Base-by-base conservation (phyloP, 2,329 filamentous ascomycete genomes). In the Aspergillus piperis region DNA sequence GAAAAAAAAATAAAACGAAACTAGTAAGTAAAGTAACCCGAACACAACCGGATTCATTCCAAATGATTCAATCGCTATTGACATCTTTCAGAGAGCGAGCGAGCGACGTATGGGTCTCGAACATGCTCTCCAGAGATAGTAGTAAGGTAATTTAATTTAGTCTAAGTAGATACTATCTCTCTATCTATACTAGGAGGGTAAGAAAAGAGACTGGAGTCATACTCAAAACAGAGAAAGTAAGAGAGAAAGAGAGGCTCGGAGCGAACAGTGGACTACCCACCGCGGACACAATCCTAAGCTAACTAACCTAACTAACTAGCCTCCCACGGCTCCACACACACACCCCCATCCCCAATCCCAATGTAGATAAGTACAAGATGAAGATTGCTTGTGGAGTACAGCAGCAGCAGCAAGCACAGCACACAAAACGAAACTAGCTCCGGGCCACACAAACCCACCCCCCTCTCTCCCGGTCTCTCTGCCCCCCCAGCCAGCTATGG, bases 131-230 rank as follows among this genome's bases (percentile, higher is more conserved):
- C 42, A 51, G 59, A 58, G 54, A 59, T 57, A 59, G 36, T 57
- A 27, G 25, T 27, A 27, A 59, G 27, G 36, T 52, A 59, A 59
- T 58, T 63, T 63, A 61, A 63, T 64, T 59, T 63, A 55, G 60
- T 36, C 32, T 36, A 27, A 27, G 25, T 27, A 13, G 11, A 36
- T 36, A 36, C 27, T 30, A 30, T 30, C 27, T 30, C 3, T 13
- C 32, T 36, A 13, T 36, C 11, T 27, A 8, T 36, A 15, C 32
- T 36, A 36, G 32, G 32, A 13, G 11, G 11, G 32, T 10, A 10
- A 36, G 10, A 36, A 13, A 36, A 36, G 32, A 36, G 32, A 25
- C 23, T 25, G 23, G 23, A 32, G 10, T 27, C 30, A 32, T 32
- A 32, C 30, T 11, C 8, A 32, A 32, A 13, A 36, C 32, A 36